These are phyloP conservation scores for Cutaneotrichosporon cyanovorans DNA, from an alignment of 1,284 basidiomycete genomes.

Conservation along the genomic window DNA sequence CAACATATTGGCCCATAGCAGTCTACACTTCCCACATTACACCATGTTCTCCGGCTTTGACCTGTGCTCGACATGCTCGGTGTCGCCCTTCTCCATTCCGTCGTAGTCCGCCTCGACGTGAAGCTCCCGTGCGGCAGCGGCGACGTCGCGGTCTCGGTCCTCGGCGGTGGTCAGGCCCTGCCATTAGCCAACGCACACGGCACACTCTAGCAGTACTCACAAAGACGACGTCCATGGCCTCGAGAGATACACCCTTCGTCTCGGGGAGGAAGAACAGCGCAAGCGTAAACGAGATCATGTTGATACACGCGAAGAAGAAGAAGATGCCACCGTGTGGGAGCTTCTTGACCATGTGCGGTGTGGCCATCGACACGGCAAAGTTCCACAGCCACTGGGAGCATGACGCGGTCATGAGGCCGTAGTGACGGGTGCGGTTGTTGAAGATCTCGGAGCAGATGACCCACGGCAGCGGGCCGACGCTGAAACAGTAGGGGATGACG, in stretches of 20 bases:
- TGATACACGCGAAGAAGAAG: slow-evolving; percentile 44
- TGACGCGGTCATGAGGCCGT: slow-evolving; percentile 62
- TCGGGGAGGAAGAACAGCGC: slow-evolving; percentile 54
- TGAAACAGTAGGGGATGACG: slow-evolving; percentile 47
- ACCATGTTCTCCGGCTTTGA: no score
- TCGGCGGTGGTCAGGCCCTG: no score
- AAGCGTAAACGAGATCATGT: slow-evolving; percentile 35
- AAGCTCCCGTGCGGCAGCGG: no score
- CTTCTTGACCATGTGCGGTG: slow-evolving; percentile 56
- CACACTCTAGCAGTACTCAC: no score
- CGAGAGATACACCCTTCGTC: slow-evolving; percentile 62
- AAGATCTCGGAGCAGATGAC: slow-evolving; percentile 61
- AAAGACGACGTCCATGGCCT: slow-evolving; percentile 64
- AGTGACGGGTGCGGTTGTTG: slow-evolving; percentile 69
- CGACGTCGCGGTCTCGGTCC: no score
- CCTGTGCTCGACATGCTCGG: no score
- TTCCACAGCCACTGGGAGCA: slow-evolving; percentile 71
- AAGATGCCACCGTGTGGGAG: slow-evolving; percentile 40
- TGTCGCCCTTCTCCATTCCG: no score
- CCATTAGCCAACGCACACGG: no score
- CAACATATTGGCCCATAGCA: no score
- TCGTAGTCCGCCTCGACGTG: no score
- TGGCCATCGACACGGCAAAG: slow-evolving; percentile 65
- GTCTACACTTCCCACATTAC: no score
- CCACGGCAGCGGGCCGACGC: slow-evolving; percentile 38